Evolutionary conservation across 2,329 filamentous ascomycete species (phyloP).

Genomic region (Emmonsiellopsis sp.): DNA sequence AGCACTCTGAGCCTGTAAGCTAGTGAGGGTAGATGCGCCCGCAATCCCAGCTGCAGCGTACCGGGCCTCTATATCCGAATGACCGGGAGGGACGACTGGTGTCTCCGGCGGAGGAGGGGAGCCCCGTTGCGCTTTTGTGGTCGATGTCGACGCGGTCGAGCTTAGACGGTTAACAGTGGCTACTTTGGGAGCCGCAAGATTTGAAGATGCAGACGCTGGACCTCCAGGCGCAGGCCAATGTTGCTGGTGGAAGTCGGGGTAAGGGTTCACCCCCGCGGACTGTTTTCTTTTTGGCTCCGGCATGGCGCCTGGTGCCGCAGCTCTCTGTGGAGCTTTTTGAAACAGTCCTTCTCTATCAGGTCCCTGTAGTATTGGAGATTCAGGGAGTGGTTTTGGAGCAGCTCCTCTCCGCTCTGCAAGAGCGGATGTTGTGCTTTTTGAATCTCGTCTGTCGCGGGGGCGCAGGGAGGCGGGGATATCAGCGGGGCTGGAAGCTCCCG

Average conservation of each 20-base stretch:
- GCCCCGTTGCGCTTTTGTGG: constrained; percentile 80
- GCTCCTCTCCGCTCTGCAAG: constrained; percentile 67
- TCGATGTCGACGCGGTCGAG: constrained; percentile 87
- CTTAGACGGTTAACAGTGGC: constrained; percentile 51
- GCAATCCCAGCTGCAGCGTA: constrained; percentile 89
- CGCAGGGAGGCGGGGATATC: constrained; percentile 33
- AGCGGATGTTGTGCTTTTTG: constrained; percentile 44
- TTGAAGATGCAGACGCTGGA: constrained; percentile 16
- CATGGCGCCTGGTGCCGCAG: constrained; percentile 26
- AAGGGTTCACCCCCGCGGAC: constrained; percentile 27
- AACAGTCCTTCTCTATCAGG: constrained; percentile 73
- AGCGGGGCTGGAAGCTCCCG: constrained; percentile 21
- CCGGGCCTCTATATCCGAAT: constrained; percentile 76
- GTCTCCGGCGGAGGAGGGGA: constrained; percentile 94
- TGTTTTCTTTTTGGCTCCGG: constrained; percentile 12
- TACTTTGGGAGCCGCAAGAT: constrained; percentile 43
- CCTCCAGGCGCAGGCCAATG: constrained; percentile 49
- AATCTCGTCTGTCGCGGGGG: constrained; percentile 41
- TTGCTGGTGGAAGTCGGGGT: constrained; percentile 49
- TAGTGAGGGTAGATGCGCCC: constrained; percentile 71
- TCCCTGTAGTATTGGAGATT: constrained; percentile 67
- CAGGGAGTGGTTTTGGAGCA: constrained; percentile 66
- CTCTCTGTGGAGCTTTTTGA: constrained; percentile 47
- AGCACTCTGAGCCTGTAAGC: constrained; percentile 64
- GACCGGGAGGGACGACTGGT: constrained; percentile 63